Evolutionary conservation across 2,329 filamentous ascomycete genomes (phyloP), one percentile per base, ranked within the genome.

Genomic region (Xylogone sp.): DNA sequence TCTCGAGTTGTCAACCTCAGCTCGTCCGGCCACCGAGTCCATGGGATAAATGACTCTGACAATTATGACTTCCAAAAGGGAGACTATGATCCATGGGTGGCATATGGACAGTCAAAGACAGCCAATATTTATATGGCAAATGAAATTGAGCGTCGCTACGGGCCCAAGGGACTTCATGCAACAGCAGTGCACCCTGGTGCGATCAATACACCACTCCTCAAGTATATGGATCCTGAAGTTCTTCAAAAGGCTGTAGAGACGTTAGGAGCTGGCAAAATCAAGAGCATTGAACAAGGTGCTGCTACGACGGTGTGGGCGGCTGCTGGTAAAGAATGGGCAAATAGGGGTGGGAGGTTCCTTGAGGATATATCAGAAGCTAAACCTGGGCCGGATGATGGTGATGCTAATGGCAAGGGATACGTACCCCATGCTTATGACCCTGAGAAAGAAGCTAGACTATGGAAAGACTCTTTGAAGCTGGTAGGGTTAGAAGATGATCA

Each of bases 1-100:
- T 77, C 73, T 0, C 71, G 79, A 2, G 72, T 82, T 1, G 67
- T 83, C 43, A 64, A 75, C 72, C 1, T 56, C 68, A 1, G 75
- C 60, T 1, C 78, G 81, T 56, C 67, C 10, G 53, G 24, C n/a
- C n/a, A n/a, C n/a, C n/a, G n/a, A n/a, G n/a, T n/a, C n/a, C n/a
- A n/a, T n/a, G n/a, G n/a, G n/a, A n/a, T n/a, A n/a, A n/a, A n/a
- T n/a, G n/a, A n/a, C n/a, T n/a, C 56, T 3, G 59, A 59, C 2
- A 71, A 73, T 9, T 54, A 82, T 0, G 75, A 76, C 48, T 75
- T 69, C 0, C n/a, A n/a, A n/a, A n/a, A n/a, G n/a, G 54, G 53
- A 5, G 52, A 62, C 46, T 56, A 56, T 42, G 45, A 54, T 20
- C 64, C 63, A 0, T 68, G 59, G 58, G 39, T 51, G 2, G 65